These are phyloP conservation scores for Salix brachista DNA, from an alignment of 345 rosid genomes.

Conservation along the genomic window DNA sequence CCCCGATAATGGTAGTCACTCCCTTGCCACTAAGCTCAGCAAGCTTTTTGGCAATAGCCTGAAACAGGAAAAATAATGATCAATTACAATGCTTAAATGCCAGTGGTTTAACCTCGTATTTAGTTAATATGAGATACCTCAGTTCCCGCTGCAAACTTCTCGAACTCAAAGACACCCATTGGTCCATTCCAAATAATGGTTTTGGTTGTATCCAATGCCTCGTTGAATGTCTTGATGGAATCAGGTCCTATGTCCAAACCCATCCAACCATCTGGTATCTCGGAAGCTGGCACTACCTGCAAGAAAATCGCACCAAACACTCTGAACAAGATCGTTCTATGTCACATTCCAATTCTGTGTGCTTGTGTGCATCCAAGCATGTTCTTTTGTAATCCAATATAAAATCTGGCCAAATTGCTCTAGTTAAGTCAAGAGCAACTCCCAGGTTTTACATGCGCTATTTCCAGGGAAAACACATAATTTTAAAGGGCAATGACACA, in stretches of 20 bases:
- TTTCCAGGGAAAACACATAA: neutral
- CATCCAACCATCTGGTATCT: constrained; percentile 93
- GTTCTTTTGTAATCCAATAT: neutral
- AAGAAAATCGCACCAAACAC: constrained; percentile 10
- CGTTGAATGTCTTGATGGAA: constrained; percentile 60
- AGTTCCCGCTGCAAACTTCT: constrained; percentile 86
- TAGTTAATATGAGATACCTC: constrained; percentile 40
- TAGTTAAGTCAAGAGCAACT: neutral
- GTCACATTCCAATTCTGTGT: neutral
- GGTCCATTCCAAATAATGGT: constrained; percentile 98
- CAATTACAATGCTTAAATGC: neutral
- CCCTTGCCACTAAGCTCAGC: constrained; percentile 79
- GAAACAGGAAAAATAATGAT: constrained; percentile 14
- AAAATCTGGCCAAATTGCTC: too few relatives aligned
- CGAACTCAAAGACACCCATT: constrained; percentile 93
- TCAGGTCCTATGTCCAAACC: constrained; percentile 94
- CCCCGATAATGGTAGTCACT: constrained; percentile 92
- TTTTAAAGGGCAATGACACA: neutral
- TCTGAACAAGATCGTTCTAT: neutral
- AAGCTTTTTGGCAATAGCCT: constrained; percentile 84
- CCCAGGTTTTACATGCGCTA: neutral
- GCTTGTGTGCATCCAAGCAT: neutral
- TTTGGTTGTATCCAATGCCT: constrained; percentile 62
- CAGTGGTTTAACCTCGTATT: neutral
- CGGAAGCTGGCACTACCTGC: constrained; percentile 74